Conservation (phyloP, 192 early-diverging fungal species). For the Cetraspora pellucida region DNA sequence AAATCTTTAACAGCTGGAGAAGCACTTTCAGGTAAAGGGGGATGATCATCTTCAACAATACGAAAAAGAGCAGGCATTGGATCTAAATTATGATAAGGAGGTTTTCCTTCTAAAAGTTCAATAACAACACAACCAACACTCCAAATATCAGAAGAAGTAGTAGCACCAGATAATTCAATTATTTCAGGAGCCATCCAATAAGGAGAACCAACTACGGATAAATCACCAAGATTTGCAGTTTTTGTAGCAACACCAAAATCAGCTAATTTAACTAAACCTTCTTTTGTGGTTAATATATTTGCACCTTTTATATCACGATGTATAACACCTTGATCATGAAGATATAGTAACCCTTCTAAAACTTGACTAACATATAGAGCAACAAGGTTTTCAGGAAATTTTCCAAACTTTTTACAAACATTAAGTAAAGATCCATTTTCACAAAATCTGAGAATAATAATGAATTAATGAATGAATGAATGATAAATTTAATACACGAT, state of each 20-base stretch:
- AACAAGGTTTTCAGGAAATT: slow-evolving; percentile 70
- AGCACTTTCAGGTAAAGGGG: slow-evolving; percentile 67
- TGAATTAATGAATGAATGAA: neutral
- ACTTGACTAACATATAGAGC: slow-evolving; percentile 80
- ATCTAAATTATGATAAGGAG: slow-evolving; percentile 68
- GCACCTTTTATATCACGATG: slow-evolving; percentile 93
- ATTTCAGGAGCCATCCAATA: slow-evolving; percentile 84
- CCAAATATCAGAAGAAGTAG: slow-evolving; percentile 76
- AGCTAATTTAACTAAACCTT: slow-evolving; percentile 71
- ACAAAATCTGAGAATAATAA: slow-evolving; percentile 50
- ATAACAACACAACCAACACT: slow-evolving; percentile 74
- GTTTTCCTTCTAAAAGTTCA: slow-evolving; percentile 69
- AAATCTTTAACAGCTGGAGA: slow-evolving; percentile 72
- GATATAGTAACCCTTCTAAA: slow-evolving; percentile 81
- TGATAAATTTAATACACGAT: neutral
- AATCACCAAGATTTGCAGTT: slow-evolving; percentile 37
- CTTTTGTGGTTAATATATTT: slow-evolving; percentile 72
- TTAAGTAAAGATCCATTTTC: slow-evolving; percentile 74
- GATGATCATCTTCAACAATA: slow-evolving; percentile 75
- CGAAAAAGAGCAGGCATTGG: slow-evolving; percentile 71
- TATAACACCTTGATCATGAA: slow-evolving; percentile 84
- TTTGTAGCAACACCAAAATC: slow-evolving; percentile 79
- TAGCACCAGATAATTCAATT: slow-evolving; percentile 65
- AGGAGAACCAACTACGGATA: slow-evolving; percentile 64
- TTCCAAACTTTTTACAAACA: slow-evolving; percentile 72